Evolutionary conservation across 441 rosid species (phyloP), one percentile per base, ranked within the genome.

Genomic region (Pelargonium myrrhifolium): DNA sequence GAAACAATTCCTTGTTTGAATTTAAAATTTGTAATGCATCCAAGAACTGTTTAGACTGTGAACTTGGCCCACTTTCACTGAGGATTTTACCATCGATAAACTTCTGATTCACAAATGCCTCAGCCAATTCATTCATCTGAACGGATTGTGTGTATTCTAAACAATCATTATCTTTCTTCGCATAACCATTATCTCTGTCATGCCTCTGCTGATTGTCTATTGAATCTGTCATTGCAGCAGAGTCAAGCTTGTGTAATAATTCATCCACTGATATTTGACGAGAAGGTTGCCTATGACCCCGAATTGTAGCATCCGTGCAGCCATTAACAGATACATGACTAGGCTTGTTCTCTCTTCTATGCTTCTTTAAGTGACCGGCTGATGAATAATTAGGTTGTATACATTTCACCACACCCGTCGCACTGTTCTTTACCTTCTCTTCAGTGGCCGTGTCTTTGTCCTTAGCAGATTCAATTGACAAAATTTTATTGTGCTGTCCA

Each of bases 1-100:
- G 22, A 61, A 88, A 85, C 67, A 90, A 69, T 49, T 88, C 92
- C 82, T 82, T 86, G 76, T 90, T 90, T 3, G 86, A 86, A 75
- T 88, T 86, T 60, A 90, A 51, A 20, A 85, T 74, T 71, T 86
- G 85, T 68, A 90, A 73, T 47, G 94, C 89, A 70, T 86, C 90
- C 81, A 83, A 76, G 76, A 90, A 85, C 69, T 86, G 80, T 74
- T 84, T 87, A 10, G 93, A 78, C 74, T 75, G 80, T 24, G 76
- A 43, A 43, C 68, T 68, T 15, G 65, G 62, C 62, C 68, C 77
- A 20, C 65, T 74, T 62, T 76, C 18, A 15, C 75, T 51, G 42
- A 65, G 47, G 12, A 49, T 61, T 65, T 70, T 68, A 64, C 80
- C 80, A 76, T 83, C 68, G 65, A 47, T 70, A 66, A 80, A 67